Evolutionary conservation across 257 asterid species (phyloP), one percentile per base, ranked within the genome.

Genomic region (Buddleja alternifolia): DNA sequence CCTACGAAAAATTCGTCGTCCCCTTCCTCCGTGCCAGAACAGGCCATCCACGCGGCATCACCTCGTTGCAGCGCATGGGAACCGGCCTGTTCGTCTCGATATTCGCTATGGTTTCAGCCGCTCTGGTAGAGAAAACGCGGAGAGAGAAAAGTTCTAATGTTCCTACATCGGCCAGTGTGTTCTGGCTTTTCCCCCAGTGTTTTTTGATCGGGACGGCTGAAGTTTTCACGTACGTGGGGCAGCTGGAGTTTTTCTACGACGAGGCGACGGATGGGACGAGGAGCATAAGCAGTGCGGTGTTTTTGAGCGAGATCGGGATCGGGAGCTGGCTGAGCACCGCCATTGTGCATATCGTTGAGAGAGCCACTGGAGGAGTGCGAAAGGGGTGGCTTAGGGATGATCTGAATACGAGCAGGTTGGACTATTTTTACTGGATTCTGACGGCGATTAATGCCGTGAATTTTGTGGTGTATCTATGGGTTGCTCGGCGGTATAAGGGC

Each of bases 311-410:
- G 70, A 81, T 87, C 11, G 91, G 95, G 70, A 85, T 85, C 8
- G 91, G 95, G 61, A 83, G 89, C 21, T 87, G 89, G 89, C 67
- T 87, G 41, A 87, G 87, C 59, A 79, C 87, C 2, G 89, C 79
- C 11, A 10, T 85, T 14, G 95, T 87, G 14, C 77, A 76, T 80
- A 64, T 76, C 0, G 65, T 87, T 10, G 81, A 71, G 62, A 75
- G 64, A 19, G 44, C 73, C 0, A 78, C 78, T 0, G 91, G 85
- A 2, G 91, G 84, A 3, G 80, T 42, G 16, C 55, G 72, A 21
- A 63, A 72, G 1, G 94, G 90, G 14, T 87, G 94, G 94, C 73
- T 87, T 53, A 81, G 76, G 68, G 63, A 84, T 75, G 79, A 63
- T 75, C 73, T 84, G 5, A 78, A 82, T 40, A 11, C 72, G 41